phyloP scores from a whole-genome alignment of 495 filamentous ascomycete species.

The Hyphodiscus hymeniophilus region DNA sequence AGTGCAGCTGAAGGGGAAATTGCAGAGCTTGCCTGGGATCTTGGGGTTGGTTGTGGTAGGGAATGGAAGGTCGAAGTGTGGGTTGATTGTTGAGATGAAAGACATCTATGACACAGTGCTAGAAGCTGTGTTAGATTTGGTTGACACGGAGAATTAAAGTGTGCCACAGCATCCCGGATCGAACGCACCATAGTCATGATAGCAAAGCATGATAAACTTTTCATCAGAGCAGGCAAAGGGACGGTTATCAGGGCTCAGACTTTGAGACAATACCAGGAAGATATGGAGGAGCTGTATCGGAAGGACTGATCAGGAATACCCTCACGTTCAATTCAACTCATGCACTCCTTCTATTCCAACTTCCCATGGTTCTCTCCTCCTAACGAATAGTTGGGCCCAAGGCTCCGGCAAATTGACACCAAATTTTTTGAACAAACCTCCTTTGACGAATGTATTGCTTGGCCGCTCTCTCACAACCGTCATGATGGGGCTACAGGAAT shows the following conservation, averaged over 20 bases:
- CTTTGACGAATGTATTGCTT: neutral
- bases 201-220: constrained; percentile 5
- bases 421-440: constrained; percentile 1
- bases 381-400: no score
- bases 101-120: no score
- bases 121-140: no score
- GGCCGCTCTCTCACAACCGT: neutral
- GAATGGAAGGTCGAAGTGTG: no score
- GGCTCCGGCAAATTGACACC: neutral
- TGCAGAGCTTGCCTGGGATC: no score
- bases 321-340: neutral
- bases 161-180: constrained; percentile 4
- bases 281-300: constrained; percentile 10
- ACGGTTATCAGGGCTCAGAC: constrained; percentile 11
- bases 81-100: no score
- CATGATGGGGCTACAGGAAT: neutral
- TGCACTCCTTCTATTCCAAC: neutral
- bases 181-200: neutral
- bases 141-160: no score
- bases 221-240: constrained; percentile 14
- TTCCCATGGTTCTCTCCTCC: no score
- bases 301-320: neutral
- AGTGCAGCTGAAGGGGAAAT: no score
- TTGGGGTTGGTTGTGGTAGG: no score
- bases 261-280: constrained; percentile 1